Base-by-base conservation (phyloP, 139 green algal genomes). In the Micractinium sp. region DNA sequence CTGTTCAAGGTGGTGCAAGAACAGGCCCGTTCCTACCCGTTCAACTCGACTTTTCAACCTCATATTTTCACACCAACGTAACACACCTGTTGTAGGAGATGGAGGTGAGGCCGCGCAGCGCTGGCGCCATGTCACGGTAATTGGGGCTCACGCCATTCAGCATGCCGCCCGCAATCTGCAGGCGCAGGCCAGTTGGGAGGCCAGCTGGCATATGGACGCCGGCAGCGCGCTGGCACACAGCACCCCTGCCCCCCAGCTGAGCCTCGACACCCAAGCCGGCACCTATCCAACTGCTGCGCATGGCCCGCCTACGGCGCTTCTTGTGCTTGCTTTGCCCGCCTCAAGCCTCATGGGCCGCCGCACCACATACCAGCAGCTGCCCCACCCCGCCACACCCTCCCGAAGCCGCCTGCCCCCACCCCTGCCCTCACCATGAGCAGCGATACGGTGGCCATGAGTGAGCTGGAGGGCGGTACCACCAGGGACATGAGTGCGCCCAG, bases 131-230 rank as follows among this genome's bases (percentile, higher is more conserved):
- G 35, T 85, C 63, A 9, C 81, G 36, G 81, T 89, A 94, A n/a
- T 86, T 86, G 22, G 92, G 92, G 35, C 85, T 89, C 13, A 95
- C 85, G n/a, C 92, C 92, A 80, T 94, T 94, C 56, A 95, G 85
- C 87, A 95, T 94, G 41, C 91, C 92, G 14, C 92, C 91, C 7
- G 56, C 41, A 36, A 79, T 89, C 38, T 61, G 71, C 47, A 56
- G 47, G 47, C 7, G 47, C 47, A 56, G 47, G 47, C 47, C 47
- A 56, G 47, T n/a, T n/a, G n/a, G 47, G 47, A 9, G 9, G 47
- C 47, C 47, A 56, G 47, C 9, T 56, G 47, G 47, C 7, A 9
- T 9, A 56, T 16, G 47, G 47, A 9, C 5, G 47, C 47, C 47
- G 47, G 47, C 47, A 56, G 47, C 9, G 47, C 7, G 47, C 47